phyloP scores from a whole-genome alignment of 495 filamentous ascomycete genomes.

The Penicillium roqueforti region DNA sequence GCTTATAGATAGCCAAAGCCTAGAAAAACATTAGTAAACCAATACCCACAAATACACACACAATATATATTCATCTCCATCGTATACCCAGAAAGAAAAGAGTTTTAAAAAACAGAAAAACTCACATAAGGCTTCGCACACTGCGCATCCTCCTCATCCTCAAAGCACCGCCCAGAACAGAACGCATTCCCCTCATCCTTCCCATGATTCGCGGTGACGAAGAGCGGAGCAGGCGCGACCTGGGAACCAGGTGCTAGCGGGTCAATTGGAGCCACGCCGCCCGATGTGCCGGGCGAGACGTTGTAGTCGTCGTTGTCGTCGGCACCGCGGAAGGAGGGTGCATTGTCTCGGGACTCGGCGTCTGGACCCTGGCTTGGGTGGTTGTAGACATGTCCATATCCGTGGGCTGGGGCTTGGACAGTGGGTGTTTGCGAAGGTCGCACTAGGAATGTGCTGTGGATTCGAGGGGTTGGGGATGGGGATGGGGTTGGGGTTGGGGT shows the following conservation, averaged over 20 bases:
- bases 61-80: too few species aligned
- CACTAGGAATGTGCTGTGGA: background rate
- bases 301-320: background rate
- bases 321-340: background rate
- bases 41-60: background rate
- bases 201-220: slow-evolving; percentile 7
- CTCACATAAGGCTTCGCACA: slow-evolving; percentile 22
- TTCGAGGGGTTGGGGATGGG: background rate
- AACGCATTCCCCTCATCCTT: slow-evolving; percentile 27
- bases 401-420: background rate
- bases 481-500: background rate
- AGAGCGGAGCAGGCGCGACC: slow-evolving; percentile 12
- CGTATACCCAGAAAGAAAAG: too few species aligned
- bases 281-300: background rate
- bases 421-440: background rate
- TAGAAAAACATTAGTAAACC: slow-evolving; percentile 5
- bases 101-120: slow-evolving; percentile 7
- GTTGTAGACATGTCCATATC: background rate
- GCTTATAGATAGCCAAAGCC: slow-evolving; percentile 13
- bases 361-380: too few species aligned
- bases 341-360: too few species aligned
- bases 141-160: slow-evolving; percentile 9
- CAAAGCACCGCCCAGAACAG: slow-evolving; percentile 24
- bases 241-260: slow-evolving; percentile 11
- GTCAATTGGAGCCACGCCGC: slow-evolving; percentile 15